Base-by-base conservation (phyloP, 2,329 filamentous ascomycete species). In the Phoma sp. region DNA sequence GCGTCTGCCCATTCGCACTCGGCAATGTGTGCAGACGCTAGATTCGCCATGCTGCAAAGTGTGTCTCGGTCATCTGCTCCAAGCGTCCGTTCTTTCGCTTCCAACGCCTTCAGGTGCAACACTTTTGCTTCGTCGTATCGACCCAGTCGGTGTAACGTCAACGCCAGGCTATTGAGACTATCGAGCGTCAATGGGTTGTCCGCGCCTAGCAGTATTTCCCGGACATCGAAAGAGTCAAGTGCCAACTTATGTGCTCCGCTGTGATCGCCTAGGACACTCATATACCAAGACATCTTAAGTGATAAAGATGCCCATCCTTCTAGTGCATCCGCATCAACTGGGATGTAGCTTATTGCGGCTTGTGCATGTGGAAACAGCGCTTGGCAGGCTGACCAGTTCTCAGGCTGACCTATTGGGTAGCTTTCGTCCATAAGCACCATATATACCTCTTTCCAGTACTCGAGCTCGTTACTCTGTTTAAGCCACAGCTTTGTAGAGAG, bases 401-500 rank as follows among this genome's bases (percentile, higher is more conserved):
- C 58, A 21, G 32, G 27, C 2, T 36, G 6, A 2, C 35, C 36
- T 6, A 7, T 13, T 22, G 44, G 54, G 21, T 38, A 57, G 3
- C 19, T 19, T n/a, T 25, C 10, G 33, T 52, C 12, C 4, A 63
- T 39, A 1, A 47, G 17, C 2, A 6, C 7, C 4, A 60, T 33
- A 12, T 44, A 64, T 8, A 27, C 41, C 17, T 53, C 24, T 19
- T 55, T 58, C 62, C 62, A 66, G 2, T 24, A 10, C 12, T 55
- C 39, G 2, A 62, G 43, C 56, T 74, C 58, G 0, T 52, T 48
- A 13, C 71, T 25, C 0, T 53, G 1, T 31, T 71, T 59, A 0
- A 68, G 50, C 67, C 65, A 69, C 37, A 32, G 50, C 27, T 35
- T 55, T 6, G 49, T 67, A 2, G 64, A 29, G 10, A 52, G 49